Evolutionary conservation across 129 eudicot species (phyloP), one percentile per base, ranked within the genome.

Genomic region (Artemisia tridentata): DNA sequence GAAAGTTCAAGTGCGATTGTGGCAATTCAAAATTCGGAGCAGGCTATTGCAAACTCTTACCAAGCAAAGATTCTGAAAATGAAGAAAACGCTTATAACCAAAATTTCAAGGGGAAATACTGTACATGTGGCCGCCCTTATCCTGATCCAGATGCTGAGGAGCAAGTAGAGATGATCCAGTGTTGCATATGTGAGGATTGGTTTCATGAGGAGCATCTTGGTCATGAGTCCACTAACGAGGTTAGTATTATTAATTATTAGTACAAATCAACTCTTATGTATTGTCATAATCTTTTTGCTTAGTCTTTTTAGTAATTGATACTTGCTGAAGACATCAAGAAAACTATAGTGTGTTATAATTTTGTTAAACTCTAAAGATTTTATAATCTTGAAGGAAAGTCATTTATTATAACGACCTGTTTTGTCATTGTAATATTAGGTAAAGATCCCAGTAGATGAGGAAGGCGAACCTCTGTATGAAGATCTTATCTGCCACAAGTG

Each of bases 151-250:
- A 86, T 59, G 84, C 62, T 65, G 95, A 90, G 67, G 96, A 86
- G 57, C 97, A 90, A 83, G 91, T 78, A 43, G 99, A 90, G 83
- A 95, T 90, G 97, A 84, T 90, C 23, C 99, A 95, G 58, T 95
- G 99, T 54, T 86, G 96, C 75, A 48, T 86, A 65, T 95, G 99
- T 77, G 99, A 95, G 79, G 99, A 95, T 80, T 95, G 99, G 99
- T 90, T 90, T 74, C 99, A 95, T 51, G 92, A 86, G 70, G 96
- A 95, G 71, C 99, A 95, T 83, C 86, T 93, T 65, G 93, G 96
- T 16, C 85, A 84, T 41, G 81, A 81, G 63, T 78, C 86, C 52
- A 43, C 79, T 62, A 81, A 84, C 31, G 83, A 85, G 95, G 97
- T 93, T 73, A 16, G 86, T 68, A 14, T 23, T 47, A 46, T 43